These are phyloP conservation scores for Fusarium sulawesiense DNA, from an alignment of 2,329 filamentous ascomycete species.

Conservation along the genomic window DNA sequence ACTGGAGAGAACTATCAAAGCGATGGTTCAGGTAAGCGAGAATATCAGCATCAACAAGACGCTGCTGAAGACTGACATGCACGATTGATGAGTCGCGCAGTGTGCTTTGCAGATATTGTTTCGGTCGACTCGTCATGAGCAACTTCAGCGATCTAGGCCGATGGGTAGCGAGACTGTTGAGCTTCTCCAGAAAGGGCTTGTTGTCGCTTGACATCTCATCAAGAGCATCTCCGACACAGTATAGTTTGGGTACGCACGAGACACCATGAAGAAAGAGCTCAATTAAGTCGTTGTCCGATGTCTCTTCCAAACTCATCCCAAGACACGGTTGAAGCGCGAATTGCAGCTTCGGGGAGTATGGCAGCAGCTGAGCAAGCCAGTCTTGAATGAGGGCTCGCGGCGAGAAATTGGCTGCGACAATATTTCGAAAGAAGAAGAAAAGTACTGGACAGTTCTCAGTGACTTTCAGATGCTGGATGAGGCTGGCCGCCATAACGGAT, in stretches of 20 bases:
- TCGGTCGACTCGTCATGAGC: slow-evolving; percentile 40
- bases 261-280: slow-evolving; percentile 34
- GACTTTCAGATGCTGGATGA: slow-evolving; percentile 36
- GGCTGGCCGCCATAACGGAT: slow-evolving; percentile 39
- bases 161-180: slow-evolving; percentile 35
- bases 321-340: slow-evolving; percentile 33
- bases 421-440: slow-evolving; percentile 44
- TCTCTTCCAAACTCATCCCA: slow-evolving; percentile 22
- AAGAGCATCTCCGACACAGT: slow-evolving; percentile 40
- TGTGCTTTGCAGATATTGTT: slow-evolving; percentile 35
- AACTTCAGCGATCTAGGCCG: slow-evolving; percentile 37
- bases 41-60: slow-evolving; percentile 38
- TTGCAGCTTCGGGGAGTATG: slow-evolving; percentile 36
- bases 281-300: slow-evolving; percentile 38
- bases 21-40: slow-evolving; percentile 29
- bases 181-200: slow-evolving; percentile 27
- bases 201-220: slow-evolving; percentile 42
- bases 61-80: slow-evolving; percentile 39
- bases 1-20: slow-evolving; percentile 17
- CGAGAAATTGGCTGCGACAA: slow-evolving; percentile 39
- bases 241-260: slow-evolving; percentile 31
- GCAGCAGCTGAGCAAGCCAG: slow-evolving; percentile 40
- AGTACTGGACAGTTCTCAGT: slow-evolving; percentile 36
- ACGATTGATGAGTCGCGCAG: slow-evolving; percentile 38
- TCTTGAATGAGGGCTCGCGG: slow-evolving; percentile 40